Percentiles rank a stretch among this genome's conserved stretches.
phyloP scores from a whole-genome alignment of 176 grass and related monocot genomes.

The Aegilops umbellulata region DNA sequence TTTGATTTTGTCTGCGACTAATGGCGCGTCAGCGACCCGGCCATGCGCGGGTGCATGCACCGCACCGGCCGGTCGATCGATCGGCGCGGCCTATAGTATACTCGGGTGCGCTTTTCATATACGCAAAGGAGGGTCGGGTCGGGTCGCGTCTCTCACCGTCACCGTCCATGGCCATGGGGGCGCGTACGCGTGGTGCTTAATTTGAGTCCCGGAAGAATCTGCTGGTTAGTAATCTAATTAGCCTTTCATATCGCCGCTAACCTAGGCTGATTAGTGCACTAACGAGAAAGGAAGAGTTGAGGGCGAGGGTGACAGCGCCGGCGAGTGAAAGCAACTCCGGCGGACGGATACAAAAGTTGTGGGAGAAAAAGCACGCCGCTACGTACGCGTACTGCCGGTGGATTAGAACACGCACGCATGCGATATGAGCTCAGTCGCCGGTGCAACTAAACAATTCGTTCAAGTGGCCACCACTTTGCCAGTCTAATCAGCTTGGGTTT shows the following conservation, averaged over 20 bases:
- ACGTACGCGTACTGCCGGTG: not conserved
- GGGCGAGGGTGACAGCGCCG: not conserved
- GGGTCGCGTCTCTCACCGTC: not conserved
- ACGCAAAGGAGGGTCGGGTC: not conserved
- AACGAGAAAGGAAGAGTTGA: not conserved
- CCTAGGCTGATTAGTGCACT: not conserved
- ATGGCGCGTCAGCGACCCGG: no score
- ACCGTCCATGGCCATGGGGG: not conserved
- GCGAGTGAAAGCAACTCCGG: not conserved
- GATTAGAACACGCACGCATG: no score
- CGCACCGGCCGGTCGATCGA: not conserved
- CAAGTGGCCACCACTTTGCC: no score
- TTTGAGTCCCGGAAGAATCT: not conserved
- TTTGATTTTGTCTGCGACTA: no score
- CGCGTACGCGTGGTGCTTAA: not conserved
- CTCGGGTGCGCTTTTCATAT: slow-evolving; percentile 11
- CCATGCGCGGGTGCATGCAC: slow-evolving; percentile 11
- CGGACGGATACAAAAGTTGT: not conserved
- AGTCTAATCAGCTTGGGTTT: not conserved
- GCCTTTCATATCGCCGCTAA: not conserved
- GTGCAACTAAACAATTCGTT: not conserved
- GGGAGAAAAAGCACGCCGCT: not conserved
- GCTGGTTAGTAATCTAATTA: not conserved
- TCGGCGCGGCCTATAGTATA: not conserved
- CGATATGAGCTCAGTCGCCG: not conserved